These are phyloP conservation scores for Neonectria hederae DNA, from an alignment of 2,329 filamentous ascomycete genomes.

Conservation along the genomic window DNA sequence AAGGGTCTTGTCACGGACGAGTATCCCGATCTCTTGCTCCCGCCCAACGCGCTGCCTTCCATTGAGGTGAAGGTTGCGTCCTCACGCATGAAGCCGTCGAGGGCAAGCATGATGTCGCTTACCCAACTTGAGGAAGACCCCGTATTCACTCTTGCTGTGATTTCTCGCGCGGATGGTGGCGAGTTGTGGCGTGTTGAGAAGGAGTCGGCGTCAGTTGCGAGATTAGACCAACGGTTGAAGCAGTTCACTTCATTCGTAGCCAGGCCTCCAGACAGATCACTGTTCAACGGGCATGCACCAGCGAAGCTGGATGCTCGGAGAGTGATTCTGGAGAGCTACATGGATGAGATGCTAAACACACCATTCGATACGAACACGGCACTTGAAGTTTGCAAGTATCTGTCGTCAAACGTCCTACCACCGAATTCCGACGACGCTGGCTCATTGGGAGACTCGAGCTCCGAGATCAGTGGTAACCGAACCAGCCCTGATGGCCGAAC, in stretches of 20 bases:
- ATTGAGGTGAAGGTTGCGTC: constrained; percentile 90
- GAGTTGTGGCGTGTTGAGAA: constrained; percentile 98
- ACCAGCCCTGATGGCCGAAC: constrained; percentile 72
- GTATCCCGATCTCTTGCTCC: constrained; percentile 84
- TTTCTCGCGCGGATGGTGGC: constrained; percentile 76
- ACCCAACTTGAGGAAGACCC: constrained; percentile 89
- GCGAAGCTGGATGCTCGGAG: constrained; percentile 91
- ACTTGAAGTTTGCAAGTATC: constrained; percentile 84
- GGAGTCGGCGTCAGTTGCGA: constrained; percentile 81
- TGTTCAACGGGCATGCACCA: constrained; percentile 93
- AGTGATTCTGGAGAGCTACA: constrained; percentile 81
- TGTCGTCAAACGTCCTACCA: constrained; percentile 74
- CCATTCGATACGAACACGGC: constrained; percentile 81
- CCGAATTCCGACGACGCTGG: constrained; percentile 67
- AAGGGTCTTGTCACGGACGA: constrained; percentile 85
- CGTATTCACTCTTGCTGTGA: constrained; percentile 89
- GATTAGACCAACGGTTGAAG: constrained; percentile 83
- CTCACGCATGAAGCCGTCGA: constrained; percentile 91
- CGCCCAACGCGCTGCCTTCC: constrained; percentile 87
- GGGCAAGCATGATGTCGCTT: constrained; percentile 82
- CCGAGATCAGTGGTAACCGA: constrained; percentile 46
- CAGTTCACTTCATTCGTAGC: constrained; percentile 76
- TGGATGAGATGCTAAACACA: constrained; percentile 85
- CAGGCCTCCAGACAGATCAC: constrained; percentile 81
- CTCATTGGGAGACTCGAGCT: constrained; percentile 34